Base-by-base conservation (phyloP, 352 stramenopile genomes). In the Globisporangium carolinianum region DNA sequence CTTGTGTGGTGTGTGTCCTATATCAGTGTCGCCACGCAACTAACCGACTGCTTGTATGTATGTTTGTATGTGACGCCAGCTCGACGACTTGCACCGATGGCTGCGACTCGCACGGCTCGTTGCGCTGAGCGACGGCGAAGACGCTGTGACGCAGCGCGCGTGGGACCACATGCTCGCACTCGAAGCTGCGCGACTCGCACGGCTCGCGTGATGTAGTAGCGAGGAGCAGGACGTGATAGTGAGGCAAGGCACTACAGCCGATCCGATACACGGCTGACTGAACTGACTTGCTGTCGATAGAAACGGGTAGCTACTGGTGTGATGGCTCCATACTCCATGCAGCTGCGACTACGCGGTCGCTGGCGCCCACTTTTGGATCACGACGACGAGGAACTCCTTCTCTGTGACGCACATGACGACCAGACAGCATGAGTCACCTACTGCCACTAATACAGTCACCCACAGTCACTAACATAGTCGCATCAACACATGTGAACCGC, bases 281-380 rank as follows among this genome's bases (percentile, higher is more conserved):
- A 32, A 32, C 24, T 32, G 24, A 32, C 24, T 32, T 2, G 24
- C 24, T 3, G 24, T 32, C 24, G 24, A 32, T 32, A 32, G 24
- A 32, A 32, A 32, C 24, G 24, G 24, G 24, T 32, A 32, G 24
- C 24, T 32, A 32, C 24, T 32, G 24, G 1, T 32, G 2, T 32
- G 24, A 32, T 32, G 24, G 24, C 24, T 32, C 2, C 24, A 32
- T 32, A 32, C 24, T 32, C 1, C 24, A 3, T 32, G 2, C 24
- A 3, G 24, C 24, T 32, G 24, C 24, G 24, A 2, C 47, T 70
- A 62, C 45, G 50, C 64, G 42, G 58, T 83, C 37, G 60, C 71
- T 37, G 86, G 86, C 47, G 70, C 79, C 94, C 92, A 98, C 62
- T 89, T 88, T 64, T 98, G 94, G 53, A 98, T 97, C 14, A 98